Evolutionary conservation across 1,139 yeast genomes (phyloP).

Genomic region (Candida sanyaensis): DNA sequence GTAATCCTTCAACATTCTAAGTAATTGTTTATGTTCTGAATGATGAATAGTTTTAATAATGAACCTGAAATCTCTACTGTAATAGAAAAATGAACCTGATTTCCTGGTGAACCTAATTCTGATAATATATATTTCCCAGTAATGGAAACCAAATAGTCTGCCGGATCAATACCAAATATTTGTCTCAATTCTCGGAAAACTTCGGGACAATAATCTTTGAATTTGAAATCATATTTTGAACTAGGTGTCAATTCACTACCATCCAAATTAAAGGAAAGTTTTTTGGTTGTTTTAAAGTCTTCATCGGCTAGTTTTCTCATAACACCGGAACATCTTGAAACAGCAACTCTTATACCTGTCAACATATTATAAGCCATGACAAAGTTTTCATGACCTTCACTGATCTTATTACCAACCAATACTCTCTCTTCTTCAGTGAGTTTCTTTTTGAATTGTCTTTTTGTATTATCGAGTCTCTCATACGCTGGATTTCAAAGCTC

Average conservation of each 20-base stretch:
- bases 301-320: slow-evolving; percentile 69
- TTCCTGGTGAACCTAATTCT: slow-evolving; percentile 94
- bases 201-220: slow-evolving; percentile 94
- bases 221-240: slow-evolving; percentile 92
- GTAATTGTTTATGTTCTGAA: slow-evolving; percentile 83
- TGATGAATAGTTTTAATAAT: slow-evolving; percentile 96
- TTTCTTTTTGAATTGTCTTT: slow-evolving; percentile 33
- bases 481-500: slow-evolving; percentile 36
- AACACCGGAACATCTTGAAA: slow-evolving; percentile 85
- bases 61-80: slow-evolving; percentile 88
- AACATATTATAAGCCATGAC: slow-evolving; percentile 96
- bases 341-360: slow-evolving; percentile 95
- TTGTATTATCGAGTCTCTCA: slow-evolving; percentile 44
- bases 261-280: slow-evolving; percentile 81
- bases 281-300: slow-evolving; percentile 73
- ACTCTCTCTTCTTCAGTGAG: slow-evolving; percentile 47
- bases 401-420: slow-evolving; percentile 74
- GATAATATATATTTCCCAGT: slow-evolving; percentile 92
- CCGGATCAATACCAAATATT: slow-evolving; percentile 87
- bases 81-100: slow-evolving; percentile 94
- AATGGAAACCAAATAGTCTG: slow-evolving; percentile 88
- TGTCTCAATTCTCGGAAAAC: slow-evolving; percentile 85
- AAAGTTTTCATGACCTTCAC: slow-evolving; percentile 91
- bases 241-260: slow-evolving; percentile 93
- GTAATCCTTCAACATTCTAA: slow-evolving; percentile 74